Percentiles rank a stretch among this genome's conserved stretches.
phyloP scores from a whole-genome alignment of 768 basidiomycete species.

The Lactifluus volemus region DNA sequence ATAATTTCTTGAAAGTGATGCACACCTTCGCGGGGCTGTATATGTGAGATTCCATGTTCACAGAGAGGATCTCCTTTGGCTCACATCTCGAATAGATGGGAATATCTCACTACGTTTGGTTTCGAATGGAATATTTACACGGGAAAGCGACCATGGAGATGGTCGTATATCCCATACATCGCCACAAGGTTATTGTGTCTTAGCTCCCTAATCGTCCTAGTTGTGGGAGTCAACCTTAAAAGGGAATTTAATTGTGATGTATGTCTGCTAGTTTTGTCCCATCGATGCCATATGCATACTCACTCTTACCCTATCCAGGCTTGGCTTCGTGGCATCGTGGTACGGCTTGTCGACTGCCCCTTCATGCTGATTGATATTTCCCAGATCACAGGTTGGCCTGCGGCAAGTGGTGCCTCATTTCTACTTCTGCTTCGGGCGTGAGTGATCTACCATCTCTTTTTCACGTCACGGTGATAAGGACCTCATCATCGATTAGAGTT shows the following conservation, averaged over 20 bases:
- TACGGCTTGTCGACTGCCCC: not conserved
- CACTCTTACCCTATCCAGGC: not conserved
- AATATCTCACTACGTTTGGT: not conserved
- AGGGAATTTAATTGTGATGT: not conserved
- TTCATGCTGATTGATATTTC: not conserved
- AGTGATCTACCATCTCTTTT: not conserved
- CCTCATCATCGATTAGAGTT: not conserved
- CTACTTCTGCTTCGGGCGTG: constrained; percentile 11
- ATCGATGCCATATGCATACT: not conserved
- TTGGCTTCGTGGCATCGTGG: not conserved
- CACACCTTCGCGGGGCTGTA: constrained; percentile 4
- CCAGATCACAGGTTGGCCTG: not conserved
- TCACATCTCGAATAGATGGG: not conserved
- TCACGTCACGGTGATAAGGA: not conserved
- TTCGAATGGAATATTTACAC: constrained; percentile 7
- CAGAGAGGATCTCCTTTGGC: not conserved
- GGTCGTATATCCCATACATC: constrained; percentile 5
- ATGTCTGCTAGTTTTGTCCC: not conserved
- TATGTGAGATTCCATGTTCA: not conserved
- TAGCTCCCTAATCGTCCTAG: not conserved
- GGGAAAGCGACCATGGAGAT: constrained; percentile 9
- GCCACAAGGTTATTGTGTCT: not conserved
- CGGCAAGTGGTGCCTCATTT: not conserved
- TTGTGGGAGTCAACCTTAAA: constrained; percentile 1
- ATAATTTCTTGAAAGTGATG: not conserved